Base-by-base conservation (phyloP, 352 stramenopile species). In the Aphanomyces euteiches region DNA sequence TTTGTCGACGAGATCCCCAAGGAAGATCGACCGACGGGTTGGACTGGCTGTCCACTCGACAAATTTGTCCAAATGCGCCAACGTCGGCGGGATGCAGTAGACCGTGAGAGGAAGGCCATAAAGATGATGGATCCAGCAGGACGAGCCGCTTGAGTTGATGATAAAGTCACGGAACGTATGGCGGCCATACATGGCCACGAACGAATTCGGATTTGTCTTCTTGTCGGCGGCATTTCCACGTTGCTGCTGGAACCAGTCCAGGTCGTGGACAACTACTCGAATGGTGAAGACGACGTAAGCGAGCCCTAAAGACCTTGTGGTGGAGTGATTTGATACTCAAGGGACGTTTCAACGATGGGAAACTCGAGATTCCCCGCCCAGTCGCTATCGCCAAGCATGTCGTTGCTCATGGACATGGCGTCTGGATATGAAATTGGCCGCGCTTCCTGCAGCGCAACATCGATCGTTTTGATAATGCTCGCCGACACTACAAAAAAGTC, bases 101-200 rank as follows among this genome's bases (percentile, higher is more conserved):
- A 89, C 77, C 73, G 79, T 87, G 0, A 89, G 53, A 39, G 88
- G 79, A n/a, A 58, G 48, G 38, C 84, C 83, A 28, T 79, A 67
- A 3, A 84, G 79, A 10, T 92, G 83, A 3, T 84, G 85, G 5
- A 92, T 65, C 86, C 86, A 94, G 54, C 77, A 73, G 38, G 73
- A 79, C 34, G 84, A 81, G 12, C 82, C 84, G 7, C 79, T 78
- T 7, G 81, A 78, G 5, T 75, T 75, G 19, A 91, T 50, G 15
- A 73, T 61, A 58, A 94, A 94, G 67, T 94, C 86, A 38, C 87
- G 77, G 76, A 86, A 94, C 39, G 79, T 81, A 41, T 83, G 76
- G 6, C 72, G 50, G 6, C 78, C 78, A 43, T 87, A 83, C 37
- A 87, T 82, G 21, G 68, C 73, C n/a, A 81, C 82, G 40, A 89